Conservation (phyloP, 2,329 filamentous ascomycete species). For the Camillea tinctor region DNA sequence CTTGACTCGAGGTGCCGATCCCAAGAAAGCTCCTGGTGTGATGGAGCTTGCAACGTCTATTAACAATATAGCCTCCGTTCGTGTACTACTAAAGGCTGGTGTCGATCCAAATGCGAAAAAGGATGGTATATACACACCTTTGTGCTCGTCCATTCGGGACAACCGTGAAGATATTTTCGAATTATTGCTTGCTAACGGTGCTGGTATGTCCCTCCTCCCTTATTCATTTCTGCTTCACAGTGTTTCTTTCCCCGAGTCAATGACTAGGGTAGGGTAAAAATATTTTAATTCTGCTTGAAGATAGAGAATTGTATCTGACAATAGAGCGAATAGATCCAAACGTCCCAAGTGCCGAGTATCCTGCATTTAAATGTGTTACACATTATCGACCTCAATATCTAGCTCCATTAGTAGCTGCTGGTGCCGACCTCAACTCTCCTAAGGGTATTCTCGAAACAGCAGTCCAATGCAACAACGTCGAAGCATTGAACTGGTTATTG, state of each 20-base stretch:
- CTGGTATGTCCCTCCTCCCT: conserved; percentile 37
- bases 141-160: conserved; percentile 68
- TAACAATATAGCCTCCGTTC: conserved; percentile 63
- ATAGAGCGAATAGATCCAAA: conserved; percentile 50
- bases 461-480: conserved; percentile 58
- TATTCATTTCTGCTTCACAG: too few species aligned
- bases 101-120: conserved; percentile 61
- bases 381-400: conserved; percentile 63
- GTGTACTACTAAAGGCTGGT: conserved; percentile 55
- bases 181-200: conserved; percentile 55
- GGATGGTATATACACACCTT: conserved; percentile 65
- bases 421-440: conserved; percentile 57
- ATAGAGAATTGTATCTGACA: neutral
- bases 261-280: too few species aligned
- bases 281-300: too few species aligned
- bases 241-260: too few species aligned
- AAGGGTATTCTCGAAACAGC: conserved; percentile 67
- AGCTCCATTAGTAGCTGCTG: conserved; percentile 57
- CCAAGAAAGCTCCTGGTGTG: conserved; percentile 60
- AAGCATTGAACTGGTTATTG: conserved; percentile 60
- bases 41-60: conserved; percentile 64
- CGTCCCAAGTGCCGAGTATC: conserved; percentile 61
- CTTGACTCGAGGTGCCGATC: conserved; percentile 57
- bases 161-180: conserved; percentile 61
- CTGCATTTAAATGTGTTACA: conserved; percentile 66